phyloP scores from a whole-genome alignment of 306 rosid species.

The Prunus armeniaca region DNA sequence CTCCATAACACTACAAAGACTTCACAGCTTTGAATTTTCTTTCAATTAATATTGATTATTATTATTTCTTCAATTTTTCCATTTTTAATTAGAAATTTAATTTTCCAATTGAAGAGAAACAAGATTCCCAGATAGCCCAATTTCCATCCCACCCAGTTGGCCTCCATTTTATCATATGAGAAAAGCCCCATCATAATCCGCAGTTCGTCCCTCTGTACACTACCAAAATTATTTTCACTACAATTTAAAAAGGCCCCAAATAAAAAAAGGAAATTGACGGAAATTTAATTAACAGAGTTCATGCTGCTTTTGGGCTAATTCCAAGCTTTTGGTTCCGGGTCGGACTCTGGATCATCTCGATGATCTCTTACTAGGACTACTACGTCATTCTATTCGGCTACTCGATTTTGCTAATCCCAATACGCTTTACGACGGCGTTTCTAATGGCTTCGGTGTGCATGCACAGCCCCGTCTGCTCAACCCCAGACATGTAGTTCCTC shows the following conservation, averaged over 20 bases:
- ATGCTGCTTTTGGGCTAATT: not conserved
- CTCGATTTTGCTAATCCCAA: conserved; percentile 55
- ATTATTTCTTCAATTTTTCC: not conserved
- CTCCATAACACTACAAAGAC: not conserved
- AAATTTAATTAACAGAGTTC: conserved; percentile 21
- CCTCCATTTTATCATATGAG: not conserved
- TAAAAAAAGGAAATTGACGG: not conserved
- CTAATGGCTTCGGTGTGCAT: conserved; percentile 53
- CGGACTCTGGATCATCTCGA: conserved; percentile 12
- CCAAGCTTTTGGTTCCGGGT: not conserved
- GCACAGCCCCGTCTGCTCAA: conserved; percentile 53
- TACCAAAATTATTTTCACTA: conserved; percentile 41
- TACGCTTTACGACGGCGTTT: conserved; percentile 56
- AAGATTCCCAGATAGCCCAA: not conserved
- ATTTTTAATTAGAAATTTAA: not conserved
- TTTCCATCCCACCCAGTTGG: not conserved
- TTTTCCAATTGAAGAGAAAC: not conserved
- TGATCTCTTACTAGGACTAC: conserved; percentile 3
- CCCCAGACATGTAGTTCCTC: conserved; percentile 70
- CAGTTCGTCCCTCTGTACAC: conserved; percentile 41
- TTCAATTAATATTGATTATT: not conserved
- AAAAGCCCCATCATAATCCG: not conserved
- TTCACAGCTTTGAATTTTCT: not conserved
- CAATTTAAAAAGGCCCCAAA: conserved; percentile 19
- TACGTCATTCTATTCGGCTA: conserved; percentile 22